Percentiles rank a stretch among this genome's conserved stretches.
These are phyloP conservation scores for Elaphomyces granulatus DNA, from an alignment of 495 filamentous ascomycete genomes.

Conservation along the genomic window DNA sequence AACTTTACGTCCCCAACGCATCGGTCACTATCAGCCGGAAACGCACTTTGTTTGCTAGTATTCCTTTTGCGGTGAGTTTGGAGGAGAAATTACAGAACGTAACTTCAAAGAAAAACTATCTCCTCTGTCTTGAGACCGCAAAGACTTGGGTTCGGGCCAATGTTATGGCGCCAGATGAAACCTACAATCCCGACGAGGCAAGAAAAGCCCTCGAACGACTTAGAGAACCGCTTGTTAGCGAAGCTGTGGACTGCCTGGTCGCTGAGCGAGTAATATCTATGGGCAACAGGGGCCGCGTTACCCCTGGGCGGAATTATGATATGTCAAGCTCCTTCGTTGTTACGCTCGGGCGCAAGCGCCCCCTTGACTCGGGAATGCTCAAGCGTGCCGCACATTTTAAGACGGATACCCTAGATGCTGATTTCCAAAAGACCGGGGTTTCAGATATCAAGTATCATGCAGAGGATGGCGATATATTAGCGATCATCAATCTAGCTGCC, in stretches of 20 bases:
- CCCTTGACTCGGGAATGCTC: constrained; percentile 33
- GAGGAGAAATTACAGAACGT: constrained; percentile 7
- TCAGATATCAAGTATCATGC: constrained; percentile 21
- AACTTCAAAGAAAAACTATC: constrained; percentile 9
- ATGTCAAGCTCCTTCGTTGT: constrained; percentile 42
- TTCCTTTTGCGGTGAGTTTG: constrained; percentile 23
- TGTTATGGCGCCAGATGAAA: constrained; percentile 35
- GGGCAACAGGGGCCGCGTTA: constrained; percentile 37
- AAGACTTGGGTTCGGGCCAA: constrained; percentile 52
- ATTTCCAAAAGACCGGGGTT: constrained; percentile 26
- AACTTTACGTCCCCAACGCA: constrained; percentile 28
- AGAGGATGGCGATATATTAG: constrained; percentile 54
- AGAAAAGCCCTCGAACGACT: constrained; percentile 29
- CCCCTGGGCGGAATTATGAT: constrained; percentile 40
- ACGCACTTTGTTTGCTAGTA: constrained; percentile 21
- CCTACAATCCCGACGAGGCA: constrained; percentile 31
- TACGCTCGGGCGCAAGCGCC: constrained; percentile 30
- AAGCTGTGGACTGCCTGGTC: constrained; percentile 43
- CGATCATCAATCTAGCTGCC: constrained; percentile 52
- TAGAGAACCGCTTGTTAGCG: constrained; percentile 33
- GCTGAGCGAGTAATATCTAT: constrained; percentile 44
- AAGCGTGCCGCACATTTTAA: constrained; percentile 45
- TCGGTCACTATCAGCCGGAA: constrained; percentile 20
- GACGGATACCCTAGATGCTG: constrained; percentile 35
- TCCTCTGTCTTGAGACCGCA: constrained; percentile 23